Evolutionary conservation across 1,284 basidiomycete species (phyloP).

Genomic region (Trichosporon inkin): DNA sequence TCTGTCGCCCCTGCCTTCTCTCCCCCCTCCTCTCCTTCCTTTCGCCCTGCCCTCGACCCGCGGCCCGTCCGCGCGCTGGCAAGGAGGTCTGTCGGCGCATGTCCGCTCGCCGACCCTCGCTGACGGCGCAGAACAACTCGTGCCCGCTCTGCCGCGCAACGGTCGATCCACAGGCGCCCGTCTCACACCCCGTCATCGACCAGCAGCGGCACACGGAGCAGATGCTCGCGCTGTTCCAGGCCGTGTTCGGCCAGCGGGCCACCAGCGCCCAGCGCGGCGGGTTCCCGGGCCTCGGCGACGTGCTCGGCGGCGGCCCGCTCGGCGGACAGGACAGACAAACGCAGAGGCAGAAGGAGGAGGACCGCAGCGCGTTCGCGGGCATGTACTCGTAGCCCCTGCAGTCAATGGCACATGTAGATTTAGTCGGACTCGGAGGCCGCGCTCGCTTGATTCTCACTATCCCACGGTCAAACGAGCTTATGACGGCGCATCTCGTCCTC

Average conservation of each 20-base stretch:
- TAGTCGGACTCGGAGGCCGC: not conserved
- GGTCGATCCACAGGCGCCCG: conserved; percentile 15
- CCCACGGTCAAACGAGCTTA: too few relatives aligned
- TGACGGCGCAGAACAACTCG: conserved; percentile 22
- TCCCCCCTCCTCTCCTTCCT: not conserved
- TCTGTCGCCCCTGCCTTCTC: not conserved
- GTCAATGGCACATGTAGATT: not conserved
- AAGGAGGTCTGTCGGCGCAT: too few relatives aligned
- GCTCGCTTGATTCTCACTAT: too few relatives aligned
- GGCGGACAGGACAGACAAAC: not conserved
- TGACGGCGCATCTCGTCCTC: too few relatives aligned
- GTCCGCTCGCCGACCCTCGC: not conserved
- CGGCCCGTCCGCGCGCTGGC: too few relatives aligned
- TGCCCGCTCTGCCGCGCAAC: conserved; percentile 26
- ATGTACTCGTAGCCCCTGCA: conserved; percentile 55
- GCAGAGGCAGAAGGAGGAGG: not conserved
- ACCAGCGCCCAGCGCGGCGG: not conserved
- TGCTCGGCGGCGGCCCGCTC: not conserved
- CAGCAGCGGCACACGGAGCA: conserved; percentile 21
- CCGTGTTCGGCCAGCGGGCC: conserved; percentile 16
- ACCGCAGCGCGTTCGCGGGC: conserved; percentile 37
- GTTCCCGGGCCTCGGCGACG: not conserved
- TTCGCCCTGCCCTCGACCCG: not conserved
- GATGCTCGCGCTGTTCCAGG: conserved; percentile 22
- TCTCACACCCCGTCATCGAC: conserved; percentile 10